These are phyloP conservation scores for Kokia cookei DNA, from an alignment of 441 rosid genomes.

Conservation along the genomic window DNA sequence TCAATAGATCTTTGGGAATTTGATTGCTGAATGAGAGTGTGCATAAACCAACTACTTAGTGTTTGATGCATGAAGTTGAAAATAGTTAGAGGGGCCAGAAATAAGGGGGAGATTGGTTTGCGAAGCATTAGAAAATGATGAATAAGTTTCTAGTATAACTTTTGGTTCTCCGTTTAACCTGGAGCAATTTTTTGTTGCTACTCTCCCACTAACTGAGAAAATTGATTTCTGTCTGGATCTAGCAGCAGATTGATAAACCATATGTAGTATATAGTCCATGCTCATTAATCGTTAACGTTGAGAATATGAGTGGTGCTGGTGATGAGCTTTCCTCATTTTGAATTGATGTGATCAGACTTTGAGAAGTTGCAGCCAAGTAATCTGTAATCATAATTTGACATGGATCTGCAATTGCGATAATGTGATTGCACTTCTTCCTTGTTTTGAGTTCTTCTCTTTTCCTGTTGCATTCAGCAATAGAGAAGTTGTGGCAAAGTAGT, in stretches of 20 bases:
- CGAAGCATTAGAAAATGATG: not conserved
- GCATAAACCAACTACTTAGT: not conserved
- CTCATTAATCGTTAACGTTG: not conserved
- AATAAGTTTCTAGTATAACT: not conserved
- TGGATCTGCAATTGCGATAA: no score
- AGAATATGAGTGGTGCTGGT: not conserved
- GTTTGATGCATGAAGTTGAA: constrained; percentile 11
- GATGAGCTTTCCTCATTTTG: not conserved
- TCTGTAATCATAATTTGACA: no score
- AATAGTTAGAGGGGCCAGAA: not conserved
- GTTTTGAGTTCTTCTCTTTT: no score
- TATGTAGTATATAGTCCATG: not conserved
- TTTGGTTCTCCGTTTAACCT: not conserved
- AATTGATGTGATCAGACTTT: not conserved
- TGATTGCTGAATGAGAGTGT: not conserved
- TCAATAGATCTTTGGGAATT: not conserved
- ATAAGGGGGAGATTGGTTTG: not conserved
- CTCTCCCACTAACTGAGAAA: not conserved
- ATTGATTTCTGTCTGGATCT: constrained; percentile 1
- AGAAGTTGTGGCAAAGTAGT: no score
- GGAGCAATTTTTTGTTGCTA: not conserved
- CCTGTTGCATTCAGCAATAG: no score
- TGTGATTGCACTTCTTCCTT: no score
- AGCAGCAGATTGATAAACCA: not conserved
- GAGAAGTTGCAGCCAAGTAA: not conserved